phyloP scores from a whole-genome alignment of 2,329 filamentous ascomycete species.

The Cladosporium sp. region DNA sequence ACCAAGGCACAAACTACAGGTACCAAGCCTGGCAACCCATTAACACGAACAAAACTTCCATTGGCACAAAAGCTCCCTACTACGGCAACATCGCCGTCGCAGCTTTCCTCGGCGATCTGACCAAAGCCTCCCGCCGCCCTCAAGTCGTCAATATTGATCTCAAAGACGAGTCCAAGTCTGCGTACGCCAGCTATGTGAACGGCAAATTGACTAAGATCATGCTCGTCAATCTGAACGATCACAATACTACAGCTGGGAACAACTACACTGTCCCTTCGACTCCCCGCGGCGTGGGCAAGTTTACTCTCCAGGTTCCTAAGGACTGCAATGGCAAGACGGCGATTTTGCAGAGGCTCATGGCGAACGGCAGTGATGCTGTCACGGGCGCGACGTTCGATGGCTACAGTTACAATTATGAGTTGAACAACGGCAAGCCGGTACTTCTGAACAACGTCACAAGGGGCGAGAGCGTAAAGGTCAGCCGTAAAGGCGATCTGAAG shows the following conservation, averaged over 20 bases:
- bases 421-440: slow-evolving; percentile 56
- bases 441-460: slow-evolving; percentile 56
- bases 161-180: slow-evolving; percentile 45
- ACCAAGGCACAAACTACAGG: slow-evolving; percentile 63
- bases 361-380: slow-evolving; percentile 65
- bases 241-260: slow-evolving; percentile 48
- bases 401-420: slow-evolving; percentile 61
- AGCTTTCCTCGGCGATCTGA: slow-evolving; percentile 52
- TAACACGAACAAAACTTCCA: slow-evolving; percentile 48
- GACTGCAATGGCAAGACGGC: slow-evolving; percentile 31
- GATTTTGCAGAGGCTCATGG: slow-evolving; percentile 52
- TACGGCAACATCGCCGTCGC: slow-evolving; percentile 63
- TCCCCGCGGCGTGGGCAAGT: slow-evolving; percentile 40
- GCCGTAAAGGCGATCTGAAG: slow-evolving; percentile 38
- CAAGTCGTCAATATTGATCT: slow-evolving; percentile 52
- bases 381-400: slow-evolving; percentile 64
- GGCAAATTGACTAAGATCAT: slow-evolving; percentile 50
- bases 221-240: slow-evolving; percentile 59
- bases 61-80: slow-evolving; percentile 64
- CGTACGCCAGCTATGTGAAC: slow-evolving; percentile 58
- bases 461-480: slow-evolving; percentile 45
- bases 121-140: slow-evolving; percentile 33
- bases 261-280: slow-evolving; percentile 46
- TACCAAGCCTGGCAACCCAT: slow-evolving; percentile 64
- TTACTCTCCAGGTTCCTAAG: slow-evolving; percentile 45